Conservation (phyloP, 1,284 basidiomycete species). For the Waitea zeae region DNA sequence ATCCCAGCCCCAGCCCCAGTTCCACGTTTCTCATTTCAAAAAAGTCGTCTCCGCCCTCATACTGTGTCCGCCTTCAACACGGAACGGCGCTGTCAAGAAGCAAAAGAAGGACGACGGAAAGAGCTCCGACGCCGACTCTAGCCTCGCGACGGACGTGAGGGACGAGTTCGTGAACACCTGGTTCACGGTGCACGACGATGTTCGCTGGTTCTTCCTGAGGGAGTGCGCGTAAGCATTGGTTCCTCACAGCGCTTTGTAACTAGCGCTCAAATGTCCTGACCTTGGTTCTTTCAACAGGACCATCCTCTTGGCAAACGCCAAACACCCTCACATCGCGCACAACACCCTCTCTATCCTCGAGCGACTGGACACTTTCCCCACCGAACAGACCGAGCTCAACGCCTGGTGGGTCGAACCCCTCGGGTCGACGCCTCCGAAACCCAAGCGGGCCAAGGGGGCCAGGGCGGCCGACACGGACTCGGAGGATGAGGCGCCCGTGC, state of each 20-base stretch:
- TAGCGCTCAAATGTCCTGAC: conserved; percentile 2
- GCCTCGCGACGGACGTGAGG: conserved; percentile 38
- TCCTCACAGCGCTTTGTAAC: too few species aligned
- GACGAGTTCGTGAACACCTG: conserved; percentile 51
- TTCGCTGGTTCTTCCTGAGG: conserved; percentile 86
- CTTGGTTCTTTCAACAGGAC: too few species aligned
- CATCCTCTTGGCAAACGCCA: too few species aligned
- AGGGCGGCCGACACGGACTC: conserved; percentile 15
- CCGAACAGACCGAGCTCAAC: conserved; percentile 57
- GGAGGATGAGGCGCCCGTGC: conserved; percentile 20
- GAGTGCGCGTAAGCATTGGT: conserved; percentile 65
- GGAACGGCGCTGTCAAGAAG: conserved; percentile 10
- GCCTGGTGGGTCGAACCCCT: conserved; percentile 76
- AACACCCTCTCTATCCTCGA: conserved; percentile 72
- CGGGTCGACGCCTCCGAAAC: conserved; percentile 35
- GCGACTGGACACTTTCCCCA: conserved; percentile 71
- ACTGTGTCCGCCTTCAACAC: conserved; percentile 36
- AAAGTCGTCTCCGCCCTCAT: conserved; percentile 46
- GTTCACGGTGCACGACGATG: conserved; percentile 74
- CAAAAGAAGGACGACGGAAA: conserved; percentile 6
- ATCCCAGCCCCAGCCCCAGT: conserved; percentile 31
- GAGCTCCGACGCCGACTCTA: conserved; percentile 5
- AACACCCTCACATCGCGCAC: too few species aligned
- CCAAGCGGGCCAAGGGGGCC: conserved; percentile 12
- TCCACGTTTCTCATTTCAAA: conserved; percentile 54